These are phyloP conservation scores for Cyberlindnera suaveolens DNA, from an alignment of 805 yeast genomes.

Conservation along the genomic window DNA sequence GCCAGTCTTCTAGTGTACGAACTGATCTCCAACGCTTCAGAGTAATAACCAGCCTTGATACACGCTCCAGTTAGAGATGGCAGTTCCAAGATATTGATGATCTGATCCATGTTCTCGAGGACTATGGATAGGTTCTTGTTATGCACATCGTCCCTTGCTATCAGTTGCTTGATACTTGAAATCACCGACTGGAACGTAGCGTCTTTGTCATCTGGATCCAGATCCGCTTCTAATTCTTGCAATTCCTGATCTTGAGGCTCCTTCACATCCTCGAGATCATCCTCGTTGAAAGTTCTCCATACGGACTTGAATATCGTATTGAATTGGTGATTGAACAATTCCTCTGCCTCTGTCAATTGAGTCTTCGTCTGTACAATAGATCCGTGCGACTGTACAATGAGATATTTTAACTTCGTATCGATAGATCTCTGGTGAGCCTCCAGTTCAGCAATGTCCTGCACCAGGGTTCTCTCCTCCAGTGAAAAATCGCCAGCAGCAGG, in stretches of 20 bases:
- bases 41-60: constrained; percentile 78
- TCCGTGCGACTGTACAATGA: constrained; percentile 29
- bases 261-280: constrained; percentile 26
- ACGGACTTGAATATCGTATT: constrained; percentile 25
- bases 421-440: constrained; percentile 47
- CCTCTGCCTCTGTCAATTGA: constrained; percentile 24
- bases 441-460: constrained; percentile 70
- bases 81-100: constrained; percentile 73
- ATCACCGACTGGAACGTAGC: constrained; percentile 27
- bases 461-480: constrained; percentile 31
- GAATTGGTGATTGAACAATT: constrained; percentile 29
- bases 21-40: constrained; percentile 83
- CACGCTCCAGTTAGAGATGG: constrained; percentile 84
- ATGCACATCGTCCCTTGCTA: constrained; percentile 1
- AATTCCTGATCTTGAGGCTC: constrained; percentile 19
- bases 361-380: constrained; percentile 41
- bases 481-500: constrained; percentile 26
- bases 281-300: constrained; percentile 25
- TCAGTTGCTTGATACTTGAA: constrained; percentile 16
- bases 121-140: constrained; percentile 31
- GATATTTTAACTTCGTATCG: constrained; percentile 38
- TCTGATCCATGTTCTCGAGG: constrained; percentile 57
- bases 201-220: constrained; percentile 17
- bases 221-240: constrained; percentile 20
- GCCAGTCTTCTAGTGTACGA: constrained; percentile 63